Evolutionary conservation across 2,329 filamentous ascomycete species (phyloP).

Genomic region (Colletotrichum endophyticum): DNA sequence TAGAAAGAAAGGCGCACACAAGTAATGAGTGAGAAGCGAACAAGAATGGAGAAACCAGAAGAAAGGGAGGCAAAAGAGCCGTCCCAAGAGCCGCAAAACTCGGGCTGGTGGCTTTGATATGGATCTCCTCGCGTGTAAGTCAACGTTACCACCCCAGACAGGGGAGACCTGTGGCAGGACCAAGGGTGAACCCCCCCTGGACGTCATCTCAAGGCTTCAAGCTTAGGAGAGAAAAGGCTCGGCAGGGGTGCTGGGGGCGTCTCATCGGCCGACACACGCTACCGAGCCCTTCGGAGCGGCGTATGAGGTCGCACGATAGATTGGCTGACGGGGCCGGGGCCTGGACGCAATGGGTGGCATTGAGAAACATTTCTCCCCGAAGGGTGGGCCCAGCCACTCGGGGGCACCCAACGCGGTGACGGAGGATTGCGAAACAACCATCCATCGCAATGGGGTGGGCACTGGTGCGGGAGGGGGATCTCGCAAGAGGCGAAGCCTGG

Average conservation of each 20-base stretch:
- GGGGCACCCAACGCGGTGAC: not conserved
- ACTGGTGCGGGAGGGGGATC: not conserved
- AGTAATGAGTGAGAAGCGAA: slow-evolving; percentile 13
- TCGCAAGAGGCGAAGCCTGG: not conserved
- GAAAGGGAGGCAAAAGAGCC: not conserved
- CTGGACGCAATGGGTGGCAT: not conserved
- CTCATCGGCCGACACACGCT: slow-evolving; percentile 15
- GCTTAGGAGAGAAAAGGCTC: not conserved
- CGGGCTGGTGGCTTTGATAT: slow-evolving; percentile 1
- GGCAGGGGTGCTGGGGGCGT: slow-evolving; percentile 11
- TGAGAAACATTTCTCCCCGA: not conserved
- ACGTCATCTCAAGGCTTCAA: not conserved
- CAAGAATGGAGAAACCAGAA: not conserved
- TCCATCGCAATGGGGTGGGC: not conserved
- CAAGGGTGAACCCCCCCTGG: not conserved
- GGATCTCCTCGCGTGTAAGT: slow-evolving; percentile 13
- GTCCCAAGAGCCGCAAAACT: not conserved
- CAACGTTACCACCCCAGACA: not conserved
- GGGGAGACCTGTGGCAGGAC: not conserved
- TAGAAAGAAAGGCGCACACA: slow-evolving; percentile 14
- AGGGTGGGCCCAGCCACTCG: not conserved
- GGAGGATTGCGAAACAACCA: slow-evolving; percentile 1
- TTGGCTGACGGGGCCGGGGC: not conserved
- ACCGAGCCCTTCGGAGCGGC: not conserved
- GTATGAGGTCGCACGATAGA: not conserved